A percentile compares a stretch with the other conserved stretches of the same genome.
These are phyloP conservation scores for Mucor mucedo DNA, from an alignment of 371 early-diverging fungal species.

Conservation along the genomic window DNA sequence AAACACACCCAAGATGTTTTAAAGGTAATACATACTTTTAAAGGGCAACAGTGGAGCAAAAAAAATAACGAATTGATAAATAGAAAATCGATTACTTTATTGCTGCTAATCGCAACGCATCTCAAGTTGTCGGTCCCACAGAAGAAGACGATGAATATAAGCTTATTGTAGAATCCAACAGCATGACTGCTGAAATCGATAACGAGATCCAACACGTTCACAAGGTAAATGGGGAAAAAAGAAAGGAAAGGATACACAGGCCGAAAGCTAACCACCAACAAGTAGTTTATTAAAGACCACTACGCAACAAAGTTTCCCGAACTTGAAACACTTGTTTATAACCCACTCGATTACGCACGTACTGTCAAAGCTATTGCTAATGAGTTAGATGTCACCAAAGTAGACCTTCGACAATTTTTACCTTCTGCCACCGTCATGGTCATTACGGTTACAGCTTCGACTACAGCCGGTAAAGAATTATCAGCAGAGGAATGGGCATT, in stretches of 20 bases:
- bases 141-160: constrained; percentile 90
- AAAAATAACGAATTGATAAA: background rate
- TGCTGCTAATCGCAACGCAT: constrained; percentile 40
- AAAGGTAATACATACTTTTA: constrained; percentile 25
- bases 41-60: background rate
- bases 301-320: constrained; percentile 91
- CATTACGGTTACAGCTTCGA: constrained; percentile 90
- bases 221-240: constrained; percentile 58
- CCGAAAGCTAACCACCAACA: background rate
- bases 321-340: constrained; percentile 85
- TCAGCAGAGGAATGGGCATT: constrained; percentile 61
- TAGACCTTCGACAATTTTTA: constrained; percentile 77
- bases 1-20: constrained; percentile 50
- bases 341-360: constrained; percentile 88
- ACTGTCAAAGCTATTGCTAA: constrained; percentile 88
- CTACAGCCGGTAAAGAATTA: constrained; percentile 76
- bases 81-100: constrained; percentile 64
- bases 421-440: constrained; percentile 91
- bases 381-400: constrained; percentile 69
- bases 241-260: background rate
- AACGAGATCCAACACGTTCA: constrained; percentile 87
- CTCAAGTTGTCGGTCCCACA: constrained; percentile 59
- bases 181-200: constrained; percentile 85
- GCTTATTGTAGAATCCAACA: constrained; percentile 88
- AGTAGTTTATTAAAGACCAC: constrained; percentile 87